Evolutionary conservation across 2,329 filamentous ascomycete species (phyloP).

Genomic region (Clonostachys chloroleuca): DNA sequence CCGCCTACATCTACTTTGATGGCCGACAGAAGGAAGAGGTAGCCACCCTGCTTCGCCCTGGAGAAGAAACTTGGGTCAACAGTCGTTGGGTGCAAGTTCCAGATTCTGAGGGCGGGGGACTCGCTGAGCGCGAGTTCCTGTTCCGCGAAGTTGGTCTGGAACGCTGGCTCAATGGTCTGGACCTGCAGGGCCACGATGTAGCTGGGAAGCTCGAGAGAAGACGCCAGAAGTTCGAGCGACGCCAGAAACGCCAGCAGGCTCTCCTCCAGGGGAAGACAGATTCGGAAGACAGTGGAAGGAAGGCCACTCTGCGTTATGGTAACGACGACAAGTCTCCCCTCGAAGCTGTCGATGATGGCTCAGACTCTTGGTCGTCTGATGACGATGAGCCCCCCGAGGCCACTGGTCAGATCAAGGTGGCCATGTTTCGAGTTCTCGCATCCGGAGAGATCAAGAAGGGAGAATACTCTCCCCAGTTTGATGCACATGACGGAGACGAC

Average conservation of each 20-base stretch:
- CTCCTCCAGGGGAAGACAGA: constrained; percentile 23
- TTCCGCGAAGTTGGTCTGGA: constrained; percentile 96
- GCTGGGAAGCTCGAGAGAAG: constrained; percentile 88
- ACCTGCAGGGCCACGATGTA: constrained; percentile 88
- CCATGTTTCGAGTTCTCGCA: constrained; percentile 89
- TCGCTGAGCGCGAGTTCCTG: constrained; percentile 93
- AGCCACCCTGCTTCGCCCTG: constrained; percentile 83
- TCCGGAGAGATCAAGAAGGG: constrained; percentile 97
- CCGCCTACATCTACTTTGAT: constrained; percentile 98
- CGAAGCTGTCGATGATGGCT: constrained; percentile 63
- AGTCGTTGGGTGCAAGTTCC: constrained; percentile 96
- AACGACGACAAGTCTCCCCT: constrained; percentile 71
- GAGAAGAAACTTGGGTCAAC: constrained; percentile 99
- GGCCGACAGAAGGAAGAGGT: constrained; percentile 94
- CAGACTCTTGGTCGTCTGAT: constrained; percentile 69
- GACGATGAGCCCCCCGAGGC: constrained; percentile 89
- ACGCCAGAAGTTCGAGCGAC: constrained; percentile 71
- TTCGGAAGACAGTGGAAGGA: constrained; percentile 21
- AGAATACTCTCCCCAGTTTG: constrained; percentile 96
- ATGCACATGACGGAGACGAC: constrained; percentile 93
- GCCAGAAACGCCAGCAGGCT: constrained; percentile 59
- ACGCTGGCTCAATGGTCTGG: constrained; percentile 92
- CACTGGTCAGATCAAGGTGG: constrained; percentile 96
- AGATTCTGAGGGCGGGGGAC: constrained; percentile 82
- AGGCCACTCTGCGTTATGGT: constrained; percentile 73